Evolutionary conservation across 192 early-diverging fungal genomes (phyloP), one percentile per base, ranked within the genome.

Genomic region (Umbelopsis sp.): DNA sequence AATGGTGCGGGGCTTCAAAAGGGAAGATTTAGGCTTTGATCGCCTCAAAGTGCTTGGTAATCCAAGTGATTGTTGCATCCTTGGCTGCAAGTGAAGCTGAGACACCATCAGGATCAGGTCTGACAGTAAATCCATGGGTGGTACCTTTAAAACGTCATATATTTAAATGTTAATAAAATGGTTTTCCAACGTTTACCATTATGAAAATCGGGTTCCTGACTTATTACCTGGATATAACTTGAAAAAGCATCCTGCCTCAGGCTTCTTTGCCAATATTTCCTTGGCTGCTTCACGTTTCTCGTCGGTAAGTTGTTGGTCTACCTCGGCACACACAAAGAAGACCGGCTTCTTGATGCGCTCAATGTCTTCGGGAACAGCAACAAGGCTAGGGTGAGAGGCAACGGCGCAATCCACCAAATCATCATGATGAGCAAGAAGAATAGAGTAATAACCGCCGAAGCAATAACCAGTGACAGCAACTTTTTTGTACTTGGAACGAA

Each of bases 371-470:
- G 56, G 56, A 11, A 62, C 56, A 34, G 26, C 56, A 1, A 62
- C 56, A 0, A 62, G 8, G 4, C 56, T 62, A 17, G 56, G 56
- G 5, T 62, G 56, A 34, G 56, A 62, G 20, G 56, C 56, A 20
- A 62, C n/a, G 17, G 56, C 26, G 7, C 29, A 32, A 34, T 36
- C 56, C 16, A 62, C 12, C 14, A 62, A 8, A 17, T 20, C 56
- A 1, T 34, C 56, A 34, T 62, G 26, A 11, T 29, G 26, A 62
- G 56, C 56, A 3, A 62, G 31, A 17, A 26, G 56, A 34, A 68
- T 68, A 21, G 66, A 20, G 20, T 45, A 68, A 26, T 43, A 49
- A 17, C 66, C 66, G 7, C 66, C 66, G 41, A 38, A 68, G 66
- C 66, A 68, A 21, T 68, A 68, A 5, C 66, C 66, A 31, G 36